Conservation (phyloP, 2,329 filamentous ascomycete genomes). For the Gaeumannomyces sp. region DNA sequence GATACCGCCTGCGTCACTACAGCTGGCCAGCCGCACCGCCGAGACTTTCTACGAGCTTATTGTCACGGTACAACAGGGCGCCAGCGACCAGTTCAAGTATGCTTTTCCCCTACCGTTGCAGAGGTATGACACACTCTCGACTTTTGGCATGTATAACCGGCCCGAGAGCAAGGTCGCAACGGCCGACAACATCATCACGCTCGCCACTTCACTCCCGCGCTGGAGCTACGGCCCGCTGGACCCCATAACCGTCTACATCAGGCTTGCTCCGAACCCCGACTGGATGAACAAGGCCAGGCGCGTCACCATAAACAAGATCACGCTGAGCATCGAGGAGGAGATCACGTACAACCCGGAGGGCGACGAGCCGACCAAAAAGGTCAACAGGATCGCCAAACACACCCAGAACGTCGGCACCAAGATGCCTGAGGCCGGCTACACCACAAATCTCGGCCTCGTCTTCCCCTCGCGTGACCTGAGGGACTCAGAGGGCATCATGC, state of each 20-base stretch:
- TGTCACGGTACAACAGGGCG: conserved; percentile 89
- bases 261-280: conserved; percentile 84
- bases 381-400: conserved; percentile 80
- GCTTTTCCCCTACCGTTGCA: conserved; percentile 84
- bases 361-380: conserved; percentile 85
- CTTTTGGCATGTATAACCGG: conserved; percentile 99
- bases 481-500: conserved; percentile 81
- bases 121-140: conserved; percentile 92
- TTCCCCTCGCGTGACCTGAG: conserved; percentile 86
- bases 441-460: conserved; percentile 84
- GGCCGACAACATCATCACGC: conserved; percentile 82
- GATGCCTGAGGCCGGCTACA: conserved; percentile 84
- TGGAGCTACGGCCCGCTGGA: conserved; percentile 97
- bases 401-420: conserved; percentile 75
- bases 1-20: conserved; percentile 86
- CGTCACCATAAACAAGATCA: conserved; percentile 91
- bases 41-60: conserved; percentile 97
- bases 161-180: conserved; percentile 83
- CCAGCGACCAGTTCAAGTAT: conserved; percentile 82
- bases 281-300: conserved; percentile 86
- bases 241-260: conserved; percentile 93
- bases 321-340: conserved; percentile 89
- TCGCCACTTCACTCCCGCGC: conserved; percentile 85
- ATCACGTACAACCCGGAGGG: conserved; percentile 99
- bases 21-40: conserved; percentile 85